phyloP scores from a whole-genome alignment of 345 rosid genomes.

The Salix viminalis region DNA sequence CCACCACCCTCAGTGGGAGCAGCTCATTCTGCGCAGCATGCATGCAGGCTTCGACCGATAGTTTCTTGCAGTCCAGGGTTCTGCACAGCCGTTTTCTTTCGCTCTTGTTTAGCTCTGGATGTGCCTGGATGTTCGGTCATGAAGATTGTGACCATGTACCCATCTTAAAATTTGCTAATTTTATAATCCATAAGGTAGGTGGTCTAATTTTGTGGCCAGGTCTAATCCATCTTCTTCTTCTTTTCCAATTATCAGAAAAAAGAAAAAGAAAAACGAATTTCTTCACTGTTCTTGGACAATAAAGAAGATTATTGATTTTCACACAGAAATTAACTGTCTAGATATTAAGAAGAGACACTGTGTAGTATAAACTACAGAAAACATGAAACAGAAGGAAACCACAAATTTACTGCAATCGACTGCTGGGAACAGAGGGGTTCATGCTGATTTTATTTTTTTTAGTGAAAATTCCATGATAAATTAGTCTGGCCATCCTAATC shows the following conservation, averaged over 20 bases:
- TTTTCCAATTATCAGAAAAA: neutral
- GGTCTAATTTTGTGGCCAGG: neutral
- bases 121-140: constrained; percentile 45
- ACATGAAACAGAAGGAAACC: neutral
- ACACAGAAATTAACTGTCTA: no score
- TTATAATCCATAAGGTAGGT: neutral
- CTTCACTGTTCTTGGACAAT: neutral
- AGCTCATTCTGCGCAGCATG: constrained; percentile 94
- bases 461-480: neutral
- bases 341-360: no score
- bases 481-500: constrained; percentile 30
- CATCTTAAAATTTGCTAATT: neutral
- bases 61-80: constrained; percentile 85
- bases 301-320: no score
- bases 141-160: neutral
- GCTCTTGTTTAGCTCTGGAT: constrained; percentile 70
- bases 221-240: neutral
- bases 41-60: constrained; percentile 94
- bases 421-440: no score
- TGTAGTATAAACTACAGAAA: neutral
- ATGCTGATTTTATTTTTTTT: no score
- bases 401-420: no score
- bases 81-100: constrained; percentile 83
- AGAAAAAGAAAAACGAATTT: neutral
- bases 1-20: constrained; percentile 86